phyloP scores from a whole-genome alignment of 257 asterid genomes.

The Ehretia macrophylla region DNA sequence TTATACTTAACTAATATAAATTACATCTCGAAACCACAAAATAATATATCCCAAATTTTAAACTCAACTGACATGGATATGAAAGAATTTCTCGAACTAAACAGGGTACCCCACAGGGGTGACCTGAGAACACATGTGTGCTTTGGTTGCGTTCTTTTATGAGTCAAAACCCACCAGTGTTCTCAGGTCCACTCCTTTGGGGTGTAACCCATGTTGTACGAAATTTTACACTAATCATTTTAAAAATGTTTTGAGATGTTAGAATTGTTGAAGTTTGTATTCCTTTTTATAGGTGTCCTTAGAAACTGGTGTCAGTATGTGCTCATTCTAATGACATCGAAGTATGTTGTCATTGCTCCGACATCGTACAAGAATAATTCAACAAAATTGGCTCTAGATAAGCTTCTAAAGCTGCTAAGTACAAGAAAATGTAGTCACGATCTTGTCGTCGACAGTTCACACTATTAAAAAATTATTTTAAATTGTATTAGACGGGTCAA shows the following conservation, averaged over 20 bases:
- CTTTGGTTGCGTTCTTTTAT: not conserved
- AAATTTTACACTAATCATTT: not conserved
- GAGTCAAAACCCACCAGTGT: slow-evolving; percentile 26
- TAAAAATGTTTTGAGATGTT: not conserved
- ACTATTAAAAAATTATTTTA: too few species aligned
- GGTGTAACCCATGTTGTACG: slow-evolving; percentile 14
- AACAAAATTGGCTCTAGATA: too few species aligned
- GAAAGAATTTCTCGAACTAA: too few species aligned
- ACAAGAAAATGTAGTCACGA: too few species aligned
- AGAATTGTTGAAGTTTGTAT: not conserved
- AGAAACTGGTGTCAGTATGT: slow-evolving; percentile 15
- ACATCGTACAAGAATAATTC: not conserved
- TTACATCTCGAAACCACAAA: too few species aligned
- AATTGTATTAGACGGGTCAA: too few species aligned
- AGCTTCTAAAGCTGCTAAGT: too few species aligned
- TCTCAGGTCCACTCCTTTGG: slow-evolving; percentile 43
- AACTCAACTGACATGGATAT: too few species aligned
- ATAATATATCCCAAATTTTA: too few species aligned
- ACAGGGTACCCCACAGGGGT: slow-evolving; percentile 35
- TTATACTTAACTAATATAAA: too few species aligned
- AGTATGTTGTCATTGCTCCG: slow-evolving; percentile 15
- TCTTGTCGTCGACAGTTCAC: too few species aligned
- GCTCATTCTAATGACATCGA: slow-evolving; percentile 35
- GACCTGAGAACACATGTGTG: slow-evolving; percentile 59
- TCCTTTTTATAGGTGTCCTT: slow-evolving; percentile 4